Evolutionary conservation across 2,329 filamentous ascomycete species (phyloP).

Genomic region (Aspergillus ruber): DNA sequence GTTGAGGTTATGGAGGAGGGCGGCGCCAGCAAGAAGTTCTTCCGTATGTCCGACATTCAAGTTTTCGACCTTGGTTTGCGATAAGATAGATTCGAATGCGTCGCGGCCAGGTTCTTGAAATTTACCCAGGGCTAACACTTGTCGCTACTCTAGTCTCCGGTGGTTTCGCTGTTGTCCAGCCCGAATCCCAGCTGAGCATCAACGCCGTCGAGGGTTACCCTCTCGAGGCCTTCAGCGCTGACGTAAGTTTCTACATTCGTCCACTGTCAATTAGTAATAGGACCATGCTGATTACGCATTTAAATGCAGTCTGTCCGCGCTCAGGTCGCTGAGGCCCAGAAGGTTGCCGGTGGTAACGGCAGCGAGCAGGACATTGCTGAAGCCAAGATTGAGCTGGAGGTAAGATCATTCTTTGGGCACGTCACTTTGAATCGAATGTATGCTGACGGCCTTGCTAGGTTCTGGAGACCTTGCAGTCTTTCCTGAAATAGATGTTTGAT

Average conservation of each 20-base stretch:
- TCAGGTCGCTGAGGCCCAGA: constrained; percentile 92
- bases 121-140: constrained; percentile 13
- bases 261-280: neutral
- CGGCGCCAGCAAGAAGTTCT: constrained; percentile 88
- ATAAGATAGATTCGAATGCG: neutral
- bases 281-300: constrained; percentile 5
- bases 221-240: constrained; percentile 91
- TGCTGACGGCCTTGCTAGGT: constrained; percentile 29
- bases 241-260: constrained; percentile 43
- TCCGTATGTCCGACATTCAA: constrained; percentile 61
- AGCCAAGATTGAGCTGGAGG: constrained; percentile 98
- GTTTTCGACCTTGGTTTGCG: neutral
- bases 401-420: constrained; percentile 34
- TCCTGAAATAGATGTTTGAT: constrained; percentile 41
- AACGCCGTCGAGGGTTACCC: constrained; percentile 95
- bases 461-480: constrained; percentile 44
- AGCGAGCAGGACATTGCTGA: constrained; percentile 97
- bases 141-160: constrained; percentile 64
- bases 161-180: constrained; percentile 95
- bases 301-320: constrained; percentile 61
- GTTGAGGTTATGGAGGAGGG: constrained; percentile 93
- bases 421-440: neutral
- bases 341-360: constrained; percentile 81
- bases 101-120: neutral
- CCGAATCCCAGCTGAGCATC: constrained; percentile 90